These are phyloP conservation scores for Alternaria tenuissima DNA, from an alignment of 2,329 filamentous ascomycete species.

Conservation along the genomic window DNA sequence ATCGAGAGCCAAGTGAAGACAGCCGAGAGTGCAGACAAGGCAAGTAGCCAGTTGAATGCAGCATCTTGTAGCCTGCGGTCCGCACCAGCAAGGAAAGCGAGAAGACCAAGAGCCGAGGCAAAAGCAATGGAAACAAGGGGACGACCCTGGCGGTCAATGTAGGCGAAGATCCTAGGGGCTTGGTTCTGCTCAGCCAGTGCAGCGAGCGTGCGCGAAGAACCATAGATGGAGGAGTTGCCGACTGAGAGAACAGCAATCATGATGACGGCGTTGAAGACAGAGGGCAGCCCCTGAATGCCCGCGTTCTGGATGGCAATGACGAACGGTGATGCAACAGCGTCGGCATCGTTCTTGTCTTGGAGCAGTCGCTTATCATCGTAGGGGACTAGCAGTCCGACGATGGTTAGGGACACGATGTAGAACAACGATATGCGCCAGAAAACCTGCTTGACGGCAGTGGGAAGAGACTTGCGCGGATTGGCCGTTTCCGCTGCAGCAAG, in stretches of 20 bases:
- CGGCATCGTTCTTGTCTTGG: slow-evolving; percentile 63
- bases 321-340: slow-evolving; percentile 84
- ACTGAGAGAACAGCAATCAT: slow-evolving; percentile 89
- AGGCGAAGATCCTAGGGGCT: slow-evolving; percentile 65
- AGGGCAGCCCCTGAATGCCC: slow-evolving; percentile 80
- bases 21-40: slow-evolving; percentile 75
- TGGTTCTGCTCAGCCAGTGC: slow-evolving; percentile 82
- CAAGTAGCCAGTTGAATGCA: slow-evolving; percentile 72
- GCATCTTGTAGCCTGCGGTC: slow-evolving; percentile 49
- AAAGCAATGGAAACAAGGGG: slow-evolving; percentile 64
- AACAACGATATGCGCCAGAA: slow-evolving; percentile 83
- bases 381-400: slow-evolving; percentile 84
- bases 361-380: slow-evolving; percentile 73
- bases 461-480: slow-evolving; percentile 83
- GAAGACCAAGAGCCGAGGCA: slow-evolving; percentile 65
- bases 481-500: slow-evolving; percentile 80
- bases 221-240: slow-evolving; percentile 91
- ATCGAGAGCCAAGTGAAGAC: slow-evolving; percentile 80
- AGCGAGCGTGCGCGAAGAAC: slow-evolving; percentile 87
- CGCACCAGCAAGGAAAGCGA: slow-evolving; percentile 64
- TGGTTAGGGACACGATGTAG: slow-evolving; percentile 81
- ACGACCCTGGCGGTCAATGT: slow-evolving; percentile 69
- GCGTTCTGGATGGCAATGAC: slow-evolving; percentile 91
- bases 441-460: slow-evolving; percentile 90
- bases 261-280: slow-evolving; percentile 94